Conservation (phyloP, 805 yeast species). For the Ogataea ganodermae region DNA sequence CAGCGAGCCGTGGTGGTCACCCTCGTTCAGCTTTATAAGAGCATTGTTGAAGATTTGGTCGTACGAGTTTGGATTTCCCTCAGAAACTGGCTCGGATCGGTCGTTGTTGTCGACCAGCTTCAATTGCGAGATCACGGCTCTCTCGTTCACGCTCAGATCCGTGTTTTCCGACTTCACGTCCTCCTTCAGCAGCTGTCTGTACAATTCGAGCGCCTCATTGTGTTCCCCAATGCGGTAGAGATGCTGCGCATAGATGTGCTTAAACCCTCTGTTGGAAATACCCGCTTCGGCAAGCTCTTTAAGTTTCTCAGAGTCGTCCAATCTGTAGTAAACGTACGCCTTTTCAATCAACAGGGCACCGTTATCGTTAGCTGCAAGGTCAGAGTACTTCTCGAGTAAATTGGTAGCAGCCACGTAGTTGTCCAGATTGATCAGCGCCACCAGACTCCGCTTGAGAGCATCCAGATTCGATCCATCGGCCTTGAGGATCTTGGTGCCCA, state of each 20-base stretch:
- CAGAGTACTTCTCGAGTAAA: constrained; percentile 37
- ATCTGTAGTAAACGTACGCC: constrained; percentile 61
- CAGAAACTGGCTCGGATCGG: constrained; percentile 14
- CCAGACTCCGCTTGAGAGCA: constrained; percentile 46
- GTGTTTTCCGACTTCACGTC: constrained; percentile 43
- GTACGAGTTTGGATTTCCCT: constrained; percentile 37
- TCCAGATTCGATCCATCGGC: constrained; percentile 30
- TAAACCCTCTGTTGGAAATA: constrained; percentile 38
- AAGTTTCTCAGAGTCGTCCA: constrained; percentile 36
- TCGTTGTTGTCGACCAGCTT: constrained; percentile 15
- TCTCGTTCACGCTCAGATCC: constrained; percentile 64
- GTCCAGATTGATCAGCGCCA: constrained; percentile 62
- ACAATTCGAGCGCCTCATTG: constrained; percentile 47
- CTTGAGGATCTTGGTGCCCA: constrained; percentile 32
- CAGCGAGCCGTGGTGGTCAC: constrained; percentile 43
- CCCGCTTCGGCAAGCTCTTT: constrained; percentile 22
- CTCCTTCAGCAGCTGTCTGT: constrained; percentile 40
- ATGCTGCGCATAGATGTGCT: constrained; percentile 55
- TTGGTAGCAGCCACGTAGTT: constrained; percentile 50
- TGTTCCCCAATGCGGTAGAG: constrained; percentile 50
- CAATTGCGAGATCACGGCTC: constrained; percentile 62
- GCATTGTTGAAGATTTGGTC: constrained; percentile 66
- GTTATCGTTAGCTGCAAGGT: constrained; percentile 17
- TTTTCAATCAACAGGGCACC: constrained; percentile 48
- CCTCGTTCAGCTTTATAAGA: constrained; percentile 46